Evolutionary conservation across 768 basidiomycete species (phyloP).

Genomic region (Pilatotrama ljubarskyi): DNA sequence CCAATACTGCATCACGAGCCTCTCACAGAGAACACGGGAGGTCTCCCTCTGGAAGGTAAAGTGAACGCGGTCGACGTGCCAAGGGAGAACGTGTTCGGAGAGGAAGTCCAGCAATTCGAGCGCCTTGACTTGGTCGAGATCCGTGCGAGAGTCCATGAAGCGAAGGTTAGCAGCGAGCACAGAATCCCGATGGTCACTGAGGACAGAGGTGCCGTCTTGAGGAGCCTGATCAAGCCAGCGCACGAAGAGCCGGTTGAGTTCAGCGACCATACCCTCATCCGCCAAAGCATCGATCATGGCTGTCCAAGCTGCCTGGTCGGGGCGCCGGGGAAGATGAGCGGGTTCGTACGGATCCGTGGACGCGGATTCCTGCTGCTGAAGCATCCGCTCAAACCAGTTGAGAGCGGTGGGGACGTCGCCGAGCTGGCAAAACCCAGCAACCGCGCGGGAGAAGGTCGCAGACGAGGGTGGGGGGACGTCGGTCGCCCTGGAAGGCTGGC

Average conservation of each 20-base stretch:
- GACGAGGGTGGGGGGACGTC: constrained; percentile 59
- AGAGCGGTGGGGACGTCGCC: constrained; percentile 66
- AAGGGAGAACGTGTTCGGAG: constrained; percentile 18
- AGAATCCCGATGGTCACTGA: constrained; percentile 34
- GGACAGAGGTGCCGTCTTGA: constrained; percentile 30
- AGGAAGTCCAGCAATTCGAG: constrained; percentile 32
- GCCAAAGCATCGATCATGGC: constrained; percentile 62
- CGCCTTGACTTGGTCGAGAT: constrained; percentile 10
- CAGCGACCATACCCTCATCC: constrained; percentile 44
- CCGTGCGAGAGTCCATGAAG: constrained; percentile 30
- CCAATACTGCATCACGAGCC: constrained; percentile 26
- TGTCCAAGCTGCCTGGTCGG: constrained; percentile 55
- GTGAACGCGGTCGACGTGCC: constrained; percentile 10
- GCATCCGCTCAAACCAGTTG: constrained; percentile 69
- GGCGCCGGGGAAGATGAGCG: constrained; percentile 46
- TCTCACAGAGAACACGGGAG: constrained; percentile 15
- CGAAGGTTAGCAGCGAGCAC: constrained; percentile 46
- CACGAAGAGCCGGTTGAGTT: constrained; percentile 58
- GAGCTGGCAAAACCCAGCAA: constrained; percentile 61
- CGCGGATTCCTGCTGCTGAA: constrained; percentile 41
- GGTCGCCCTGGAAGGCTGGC: constrained; percentile 33
- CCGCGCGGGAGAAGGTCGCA: constrained; percentile 63
- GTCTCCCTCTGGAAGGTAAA: constrained; percentile 17
- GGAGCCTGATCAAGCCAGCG: constrained; percentile 36
- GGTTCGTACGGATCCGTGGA: constrained; percentile 40